These are phyloP conservation scores for Fonsecaea monophora DNA, from an alignment of 2,329 filamentous ascomycete genomes.

Conservation along the genomic window DNA sequence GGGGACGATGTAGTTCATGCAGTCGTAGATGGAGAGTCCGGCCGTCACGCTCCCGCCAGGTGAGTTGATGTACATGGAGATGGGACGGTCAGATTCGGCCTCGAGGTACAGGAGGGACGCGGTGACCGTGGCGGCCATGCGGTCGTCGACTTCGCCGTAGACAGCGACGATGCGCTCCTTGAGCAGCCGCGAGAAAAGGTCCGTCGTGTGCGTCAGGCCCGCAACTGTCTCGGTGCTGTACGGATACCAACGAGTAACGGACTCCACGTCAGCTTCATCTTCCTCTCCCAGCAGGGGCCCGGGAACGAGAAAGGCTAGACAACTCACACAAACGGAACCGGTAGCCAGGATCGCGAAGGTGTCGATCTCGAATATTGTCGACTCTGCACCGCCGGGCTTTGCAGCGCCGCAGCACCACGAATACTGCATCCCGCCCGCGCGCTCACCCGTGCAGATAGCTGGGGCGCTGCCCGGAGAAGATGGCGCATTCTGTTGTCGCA, in stretches of 20 bases:
- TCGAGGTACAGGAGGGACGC: constrained; percentile 97
- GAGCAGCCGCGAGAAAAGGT: constrained; percentile 80
- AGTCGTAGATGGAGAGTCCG: constrained; percentile 91
- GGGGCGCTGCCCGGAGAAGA: constrained; percentile 24
- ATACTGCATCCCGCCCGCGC: not conserved
- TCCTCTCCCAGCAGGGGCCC: not conserved
- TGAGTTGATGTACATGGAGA: constrained; percentile 97
- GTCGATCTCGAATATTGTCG: constrained; percentile 21
- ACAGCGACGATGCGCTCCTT: constrained; percentile 60
- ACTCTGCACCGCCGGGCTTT: not conserved
- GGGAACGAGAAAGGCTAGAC: too few relatives aligned
- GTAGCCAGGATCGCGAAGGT: constrained; percentile 32
- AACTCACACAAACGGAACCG: constrained; percentile 36
- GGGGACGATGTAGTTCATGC: constrained; percentile 94
- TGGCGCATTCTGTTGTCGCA: constrained; percentile 26
- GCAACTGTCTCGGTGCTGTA: constrained; percentile 37
- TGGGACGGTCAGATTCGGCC: constrained; percentile 85
- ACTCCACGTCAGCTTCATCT: not conserved
- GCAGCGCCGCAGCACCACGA: not conserved
- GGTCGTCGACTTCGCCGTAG: constrained; percentile 67
- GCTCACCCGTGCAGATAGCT: constrained; percentile 20
- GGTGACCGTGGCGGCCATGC: constrained; percentile 89
- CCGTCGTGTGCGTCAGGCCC: constrained; percentile 59
- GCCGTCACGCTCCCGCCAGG: constrained; percentile 92
- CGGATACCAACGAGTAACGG: not conserved